Evolutionary conservation across 495 filamentous ascomycete genomes (phyloP).

Genomic region (Trichocladium uniseriatum): DNA sequence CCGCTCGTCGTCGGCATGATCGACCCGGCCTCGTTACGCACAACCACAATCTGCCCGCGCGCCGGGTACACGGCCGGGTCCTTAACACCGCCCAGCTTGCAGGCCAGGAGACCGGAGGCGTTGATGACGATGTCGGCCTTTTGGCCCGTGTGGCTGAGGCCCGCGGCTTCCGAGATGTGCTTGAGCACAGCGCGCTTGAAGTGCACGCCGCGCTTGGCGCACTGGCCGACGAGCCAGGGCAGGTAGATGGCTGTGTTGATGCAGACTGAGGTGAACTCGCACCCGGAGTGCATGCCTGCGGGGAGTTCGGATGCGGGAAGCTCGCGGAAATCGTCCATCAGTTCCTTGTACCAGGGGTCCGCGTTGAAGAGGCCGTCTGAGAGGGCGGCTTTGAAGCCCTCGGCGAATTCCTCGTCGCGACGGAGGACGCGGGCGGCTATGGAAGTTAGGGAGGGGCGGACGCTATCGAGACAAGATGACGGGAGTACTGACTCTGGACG

Average conservation of each 20-base stretch:
- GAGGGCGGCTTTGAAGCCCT: slow-evolving; percentile 9
- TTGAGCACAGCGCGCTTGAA: slow-evolving; percentile 50
- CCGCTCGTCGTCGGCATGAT: slow-evolving; percentile 66
- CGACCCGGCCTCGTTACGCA: slow-evolving; percentile 68
- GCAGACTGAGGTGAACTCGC: slow-evolving; percentile 71
- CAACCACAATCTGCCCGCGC: slow-evolving; percentile 81
- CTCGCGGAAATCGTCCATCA: slow-evolving; percentile 62
- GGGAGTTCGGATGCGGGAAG: slow-evolving; percentile 49
- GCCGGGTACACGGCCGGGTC: slow-evolving; percentile 66
- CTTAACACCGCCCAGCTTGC: slow-evolving; percentile 69
- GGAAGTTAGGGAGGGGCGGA: slow-evolving; percentile 2
- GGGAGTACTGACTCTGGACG: slow-evolving; percentile 53
- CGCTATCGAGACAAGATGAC: neutral
- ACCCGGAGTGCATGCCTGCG: slow-evolving; percentile 54
- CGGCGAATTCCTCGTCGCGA: slow-evolving; percentile 29
- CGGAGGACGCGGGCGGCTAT: slow-evolving; percentile 36
- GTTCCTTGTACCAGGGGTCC: slow-evolving; percentile 74
- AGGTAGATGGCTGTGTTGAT: slow-evolving; percentile 87
- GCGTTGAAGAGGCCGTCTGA: slow-evolving; percentile 54
- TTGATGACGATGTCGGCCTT: slow-evolving; percentile 72
- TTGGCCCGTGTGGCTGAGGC: slow-evolving; percentile 51
- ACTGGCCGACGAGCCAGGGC: slow-evolving; percentile 71
- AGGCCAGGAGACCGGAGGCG: slow-evolving; percentile 71
- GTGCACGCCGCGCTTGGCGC: slow-evolving; percentile 56
- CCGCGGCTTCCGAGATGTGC: slow-evolving; percentile 65